Evolutionary conservation across 2,329 filamentous ascomycete species (phyloP), one percentile per base, ranked within the genome.

Genomic region (Colletotrichum sublineola): DNA sequence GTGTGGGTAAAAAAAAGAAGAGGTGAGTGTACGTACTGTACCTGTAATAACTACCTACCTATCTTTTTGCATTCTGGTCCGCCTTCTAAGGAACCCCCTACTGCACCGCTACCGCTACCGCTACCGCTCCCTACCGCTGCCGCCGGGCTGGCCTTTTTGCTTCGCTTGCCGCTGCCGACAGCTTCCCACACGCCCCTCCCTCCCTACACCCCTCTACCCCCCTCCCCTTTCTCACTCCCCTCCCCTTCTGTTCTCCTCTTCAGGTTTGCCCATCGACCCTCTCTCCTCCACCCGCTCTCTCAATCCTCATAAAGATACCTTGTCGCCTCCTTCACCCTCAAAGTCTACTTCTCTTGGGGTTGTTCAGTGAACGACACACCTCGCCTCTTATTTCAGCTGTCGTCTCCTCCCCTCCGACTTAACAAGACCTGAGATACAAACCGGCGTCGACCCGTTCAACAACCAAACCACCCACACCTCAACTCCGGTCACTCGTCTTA

Each of bases 341-440:
- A 71, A 71, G 56, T 40, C 50, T 20, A 29, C n/a, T 15, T 42
- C n/a, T 40, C 36, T 57, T 24, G 56, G 48, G 63, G 56, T 42
- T 29, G 66, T 60, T 64, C 66, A 68, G 42, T 58, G n/a, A 20
- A 42, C 66, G 66, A 69, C 66, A 69, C 60, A 38, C 66, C 53
- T 72, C 40, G 70, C 70, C 70, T 72, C 70, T 72, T 69, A 64
- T 65, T 72, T 72, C 66, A 72, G 70, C 70, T 72, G 70, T 64
- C 58, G 38, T 48, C 66, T 69, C 53, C 33, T 46, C 38, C 31
- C 31, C 65, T 38, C 46, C 69, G 58, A 68, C 69, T 18, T 9
- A 8, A 57, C n/a, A 40, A 42, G 55, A 40, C 60, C 1, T 29
- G 61, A 40, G 46, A 63, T 33, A 31, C 15, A 40, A 14, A 7